Evolutionary conservation across 2,329 filamentous ascomycete species (phyloP), one percentile per base, ranked within the genome.

Genomic region (Fonsecaea monophora): DNA sequence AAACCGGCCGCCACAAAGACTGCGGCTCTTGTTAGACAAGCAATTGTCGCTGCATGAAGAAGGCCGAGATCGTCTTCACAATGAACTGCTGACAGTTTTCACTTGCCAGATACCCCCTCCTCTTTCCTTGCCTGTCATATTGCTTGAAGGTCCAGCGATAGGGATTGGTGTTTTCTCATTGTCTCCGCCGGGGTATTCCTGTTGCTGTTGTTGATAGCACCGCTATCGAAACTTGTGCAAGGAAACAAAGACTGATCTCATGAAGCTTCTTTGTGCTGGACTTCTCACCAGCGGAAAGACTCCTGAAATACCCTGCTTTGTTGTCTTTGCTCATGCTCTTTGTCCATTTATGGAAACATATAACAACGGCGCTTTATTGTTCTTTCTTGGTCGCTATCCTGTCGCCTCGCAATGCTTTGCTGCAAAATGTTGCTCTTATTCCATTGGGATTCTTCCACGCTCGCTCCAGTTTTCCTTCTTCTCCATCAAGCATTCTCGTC

Each of bases 251-350:
- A 25, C 45, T 50, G 21, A 4, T 4, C 9, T 50, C 9, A 50
- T 30, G 4, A 8, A 21, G 21, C 18, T 37, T 64, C 62, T 59
- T 64, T 64, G 53, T 64, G 45, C 54, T 35, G 21, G 53, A 53
- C 40, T 34, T 48, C 25, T 57, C 63, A 30, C 48, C 9, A 32
- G 10, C 53, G 13, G 21, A 18, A 35, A 13, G 7, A 21, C 32
- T 45, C 25, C 13, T 53, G 18, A 18, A 53, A 35, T 15, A 10
- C 35, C 40, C 21, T 53, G 30, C 7, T 18, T 38, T 25, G 30
- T 56, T 62, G 53, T 55, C 60, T 62, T 62, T 56, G 21, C 30
- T 7, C 53, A 62, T 53, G 9, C 9, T 12, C 35, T 37, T 60
- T 61, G 13, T 34, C 35, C 59, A 61, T 21, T 53, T 53, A 21